Conservation (phyloP, 192 early-diverging fungal genomes). For the Backusella morwellensis region DNA sequence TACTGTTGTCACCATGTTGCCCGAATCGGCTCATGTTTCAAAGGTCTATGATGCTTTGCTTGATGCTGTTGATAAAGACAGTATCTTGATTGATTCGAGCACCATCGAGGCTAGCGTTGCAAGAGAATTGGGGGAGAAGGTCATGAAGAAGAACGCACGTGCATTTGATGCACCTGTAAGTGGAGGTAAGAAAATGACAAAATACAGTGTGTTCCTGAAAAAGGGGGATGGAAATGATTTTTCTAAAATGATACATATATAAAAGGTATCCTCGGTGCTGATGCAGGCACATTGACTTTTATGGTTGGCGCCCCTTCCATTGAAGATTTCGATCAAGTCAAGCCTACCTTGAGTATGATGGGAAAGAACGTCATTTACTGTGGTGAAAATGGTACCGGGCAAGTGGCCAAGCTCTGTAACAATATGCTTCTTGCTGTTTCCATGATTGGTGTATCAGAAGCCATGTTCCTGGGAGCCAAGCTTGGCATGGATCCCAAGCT, state of each 20-base stretch:
- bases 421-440: constrained; percentile 94
- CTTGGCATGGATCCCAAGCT: constrained; percentile 88
- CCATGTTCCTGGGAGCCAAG: constrained; percentile 87
- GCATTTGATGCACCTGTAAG: constrained; percentile 93
- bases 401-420: constrained; percentile 96
- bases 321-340: constrained; percentile 61
- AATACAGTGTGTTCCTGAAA: background rate
- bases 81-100: constrained; percentile 83
- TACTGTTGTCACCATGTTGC: constrained; percentile 91
- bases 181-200: constrained; percentile 63
- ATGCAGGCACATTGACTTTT: constrained; percentile 90
- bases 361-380: constrained; percentile 89
- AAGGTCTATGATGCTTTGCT: constrained; percentile 60
- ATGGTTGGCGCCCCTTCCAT: constrained; percentile 82
- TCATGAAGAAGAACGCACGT: constrained; percentile 58
- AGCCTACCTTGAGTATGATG: constrained; percentile 68
- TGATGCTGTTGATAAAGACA: constrained; percentile 31
- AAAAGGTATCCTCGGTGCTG: constrained; percentile 77
- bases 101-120: constrained; percentile 89
- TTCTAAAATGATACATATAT: background rate
- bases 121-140: constrained; percentile 61
- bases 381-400: constrained; percentile 80
- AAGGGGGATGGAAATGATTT: background rate
- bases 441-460: constrained; percentile 91
- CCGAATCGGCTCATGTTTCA: constrained; percentile 78